Percentiles rank a stretch among this genome's conserved stretches.
These are phyloP conservation scores for Copromyces sp. DNA, from an alignment of 495 filamentous ascomycete genomes.

Conservation along the genomic window DNA sequence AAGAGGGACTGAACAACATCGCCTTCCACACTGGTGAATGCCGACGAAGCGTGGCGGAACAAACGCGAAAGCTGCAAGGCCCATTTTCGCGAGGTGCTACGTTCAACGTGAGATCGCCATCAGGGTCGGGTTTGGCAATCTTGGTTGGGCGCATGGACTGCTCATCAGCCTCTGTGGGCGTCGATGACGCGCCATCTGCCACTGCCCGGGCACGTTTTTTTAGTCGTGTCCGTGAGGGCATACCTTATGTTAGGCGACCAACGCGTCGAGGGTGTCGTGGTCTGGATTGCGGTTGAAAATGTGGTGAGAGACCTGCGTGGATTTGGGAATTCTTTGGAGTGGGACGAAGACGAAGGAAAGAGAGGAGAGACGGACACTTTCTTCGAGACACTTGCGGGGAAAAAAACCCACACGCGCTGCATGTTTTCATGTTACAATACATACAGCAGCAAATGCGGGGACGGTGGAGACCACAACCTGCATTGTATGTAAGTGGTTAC, in stretches of 20 bases:
- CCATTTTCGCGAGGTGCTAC: neutral
- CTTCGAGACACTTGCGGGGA: too few species aligned
- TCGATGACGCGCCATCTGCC: neutral
- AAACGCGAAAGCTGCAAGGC: constrained; percentile 10
- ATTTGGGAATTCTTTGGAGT: too few species aligned
- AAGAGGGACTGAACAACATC: constrained; percentile 15
- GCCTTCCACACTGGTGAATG: constrained; percentile 19
- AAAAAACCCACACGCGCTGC: too few species aligned
- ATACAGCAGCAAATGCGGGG: too few species aligned
- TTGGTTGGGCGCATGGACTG: neutral
- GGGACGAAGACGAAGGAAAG: too few species aligned
- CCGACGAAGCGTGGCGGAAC: constrained; percentile 12
- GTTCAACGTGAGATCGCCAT: constrained; percentile 1
- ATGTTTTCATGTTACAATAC: too few species aligned
- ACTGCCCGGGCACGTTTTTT: neutral
- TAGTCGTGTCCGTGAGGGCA: neutral
- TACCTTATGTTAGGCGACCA: neutral
- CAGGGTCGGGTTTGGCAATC: neutral
- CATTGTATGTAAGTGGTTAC: too few species aligned
- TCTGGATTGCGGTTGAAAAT: neutral
- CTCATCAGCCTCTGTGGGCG: neutral
- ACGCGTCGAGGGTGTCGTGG: neutral
- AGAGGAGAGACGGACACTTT: too few species aligned
- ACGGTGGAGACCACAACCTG: too few species aligned
- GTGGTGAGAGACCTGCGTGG: too few species aligned